Evolutionary conservation across 805 yeast genomes (phyloP), one percentile per base, ranked within the genome.

Genomic region (Kockiozyma suomiensis): DNA sequence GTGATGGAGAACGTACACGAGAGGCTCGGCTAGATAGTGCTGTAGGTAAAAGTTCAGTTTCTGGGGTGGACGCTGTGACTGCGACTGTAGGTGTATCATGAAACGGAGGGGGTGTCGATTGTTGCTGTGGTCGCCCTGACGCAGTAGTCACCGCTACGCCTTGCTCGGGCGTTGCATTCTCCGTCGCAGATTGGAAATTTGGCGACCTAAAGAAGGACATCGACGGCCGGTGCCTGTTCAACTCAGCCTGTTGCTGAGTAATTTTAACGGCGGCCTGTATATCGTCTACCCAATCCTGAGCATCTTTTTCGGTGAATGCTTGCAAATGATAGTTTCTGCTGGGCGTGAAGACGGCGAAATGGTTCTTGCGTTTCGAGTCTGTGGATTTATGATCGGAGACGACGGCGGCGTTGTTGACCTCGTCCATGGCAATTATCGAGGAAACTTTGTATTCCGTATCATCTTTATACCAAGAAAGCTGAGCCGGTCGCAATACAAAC

Each of bases 391-490:
- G 65, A 48, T 68, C 70, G 13, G 69, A 30, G 26, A 71, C 55
- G 50, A 67, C 60, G 2, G 73, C 72, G 15, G 73, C 76, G 6
- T 73, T 65, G 70, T 69, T 68, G 51, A 73, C 71, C 37, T 73
- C 75, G 35, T 68, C 66, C 1, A 70, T 62, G 6, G 70, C 64
- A 13, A 73, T 65, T 19, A 73, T 67, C 15, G 65, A 65, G 50
- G 67, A 64, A 4, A 72, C 73, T 62, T 73, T 70, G 61, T 74
- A 73, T 53, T 73, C 76, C 26, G 62, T 46, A 30, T 73, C 75
- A 50, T 73, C 75, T 56, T 73, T 73, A 62, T 73, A 73, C 54
- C 65, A 70, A 1, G 74, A 59, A 25, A 73, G 65, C 55, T 68
- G 73, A 35, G 64, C 57, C 4, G 67, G 69, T n/a, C 76, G 61